phyloP scores from a whole-genome alignment of 495 filamentous ascomycete genomes.

The Aspergillus affinis region DNA sequence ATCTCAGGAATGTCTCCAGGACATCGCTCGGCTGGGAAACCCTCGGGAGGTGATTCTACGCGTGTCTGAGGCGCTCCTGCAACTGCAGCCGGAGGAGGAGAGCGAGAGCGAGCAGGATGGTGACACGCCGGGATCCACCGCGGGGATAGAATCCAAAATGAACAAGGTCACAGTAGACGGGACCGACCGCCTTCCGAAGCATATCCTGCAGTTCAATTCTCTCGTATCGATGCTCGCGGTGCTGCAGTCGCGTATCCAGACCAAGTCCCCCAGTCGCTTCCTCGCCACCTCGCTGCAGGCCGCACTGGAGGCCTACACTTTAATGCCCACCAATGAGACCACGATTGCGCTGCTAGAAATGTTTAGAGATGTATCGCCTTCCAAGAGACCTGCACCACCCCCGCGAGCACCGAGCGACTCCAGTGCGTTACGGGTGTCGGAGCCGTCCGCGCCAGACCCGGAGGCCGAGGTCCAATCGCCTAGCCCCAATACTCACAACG shows the following conservation, averaged over 20 bases:
- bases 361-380: constrained; percentile 69
- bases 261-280: constrained; percentile 89
- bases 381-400: constrained; percentile 72
- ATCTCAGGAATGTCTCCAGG: constrained; percentile 71
- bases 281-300: constrained; percentile 85
- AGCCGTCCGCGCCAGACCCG: constrained; percentile 71
- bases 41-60: constrained; percentile 92
- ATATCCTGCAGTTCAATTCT: constrained; percentile 64
- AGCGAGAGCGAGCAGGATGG: constrained; percentile 24
- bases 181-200: constrained; percentile 24
- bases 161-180: constrained; percentile 1
- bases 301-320: constrained; percentile 65
- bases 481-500: constrained; percentile 51
- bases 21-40: constrained; percentile 81
- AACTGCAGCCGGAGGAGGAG: constrained; percentile 53
- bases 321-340: constrained; percentile 58
- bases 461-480: constrained; percentile 65
- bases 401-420: constrained; percentile 61
- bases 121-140: neutral
- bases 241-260: constrained; percentile 85
- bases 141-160: constrained; percentile 1
- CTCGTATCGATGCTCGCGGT: constrained; percentile 78
- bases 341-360: constrained; percentile 75
- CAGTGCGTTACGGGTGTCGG: constrained; percentile 31
- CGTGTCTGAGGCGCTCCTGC: constrained; percentile 69